These are phyloP conservation scores for Sarcomyxa edulis DNA, from an alignment of 768 basidiomycete genomes.

Conservation along the genomic window DNA sequence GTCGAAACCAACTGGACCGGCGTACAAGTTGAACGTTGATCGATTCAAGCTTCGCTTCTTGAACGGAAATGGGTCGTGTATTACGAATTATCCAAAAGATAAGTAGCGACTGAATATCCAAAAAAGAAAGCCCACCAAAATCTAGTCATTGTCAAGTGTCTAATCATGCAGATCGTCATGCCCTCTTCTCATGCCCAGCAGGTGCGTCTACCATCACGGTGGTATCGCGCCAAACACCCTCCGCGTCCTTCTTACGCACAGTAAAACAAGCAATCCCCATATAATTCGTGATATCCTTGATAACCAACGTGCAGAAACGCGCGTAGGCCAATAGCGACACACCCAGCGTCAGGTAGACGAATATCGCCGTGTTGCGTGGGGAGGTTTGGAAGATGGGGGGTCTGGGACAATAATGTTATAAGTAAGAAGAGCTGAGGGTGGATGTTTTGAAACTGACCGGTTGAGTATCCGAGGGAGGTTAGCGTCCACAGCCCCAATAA, in stretches of 20 bases:
- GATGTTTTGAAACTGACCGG: conserved; percentile 53
- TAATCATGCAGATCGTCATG: no score
- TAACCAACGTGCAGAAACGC: conserved; percentile 79
- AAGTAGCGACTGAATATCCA: no score
- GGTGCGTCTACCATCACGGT: background rate
- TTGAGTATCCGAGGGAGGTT: conserved; percentile 67
- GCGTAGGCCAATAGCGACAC: conserved; percentile 68
- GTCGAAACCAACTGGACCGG: no score
- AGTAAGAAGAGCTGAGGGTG: conserved; percentile 6
- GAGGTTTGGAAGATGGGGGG: conserved; percentile 73
- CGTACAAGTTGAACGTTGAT: no score
- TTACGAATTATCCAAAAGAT: no score
- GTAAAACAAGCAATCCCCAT: conserved; percentile 95
- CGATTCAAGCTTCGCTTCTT: no score
- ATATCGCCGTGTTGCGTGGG: conserved; percentile 53
- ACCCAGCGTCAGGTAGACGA: conserved; percentile 67
- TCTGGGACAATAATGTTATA: conserved; percentile 21
- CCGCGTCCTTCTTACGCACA: conserved; percentile 75
- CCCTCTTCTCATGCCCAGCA: conserved; percentile 5
- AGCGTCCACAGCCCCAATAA: conserved; percentile 76
- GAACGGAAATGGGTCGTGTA: no score
- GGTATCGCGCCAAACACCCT: conserved; percentile 48
- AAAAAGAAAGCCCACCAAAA: no score
- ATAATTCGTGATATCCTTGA: conserved; percentile 82
- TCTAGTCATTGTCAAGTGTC: no score